These are phyloP conservation scores for Mucuna pruriens DNA, from an alignment of 306 rosid species.

Conservation along the genomic window DNA sequence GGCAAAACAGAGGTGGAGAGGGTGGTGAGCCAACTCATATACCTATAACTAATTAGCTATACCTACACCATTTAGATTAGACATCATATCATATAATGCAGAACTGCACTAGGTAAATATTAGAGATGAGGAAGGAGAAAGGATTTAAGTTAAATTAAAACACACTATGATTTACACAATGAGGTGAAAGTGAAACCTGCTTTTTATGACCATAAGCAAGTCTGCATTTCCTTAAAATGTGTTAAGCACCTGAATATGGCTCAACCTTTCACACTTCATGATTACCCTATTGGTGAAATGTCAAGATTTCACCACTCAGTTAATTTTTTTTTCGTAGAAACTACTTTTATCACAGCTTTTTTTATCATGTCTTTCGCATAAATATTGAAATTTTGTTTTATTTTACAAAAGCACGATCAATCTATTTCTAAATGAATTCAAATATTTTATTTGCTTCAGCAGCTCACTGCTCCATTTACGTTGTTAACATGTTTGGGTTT, in stretches of 20 bases:
- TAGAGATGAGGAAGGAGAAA: slow-evolving; percentile 1
- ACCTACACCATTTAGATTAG: not conserved
- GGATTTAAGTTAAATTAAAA: not conserved
- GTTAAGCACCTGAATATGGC: not conserved
- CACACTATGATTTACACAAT: not conserved
- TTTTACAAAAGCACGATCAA: not conserved
- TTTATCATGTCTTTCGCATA: not conserved
- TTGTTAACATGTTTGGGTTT: no score
- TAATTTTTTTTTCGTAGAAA: not conserved
- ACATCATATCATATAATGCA: not conserved
- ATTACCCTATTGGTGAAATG: slow-evolving; percentile 16
- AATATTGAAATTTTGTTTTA: not conserved
- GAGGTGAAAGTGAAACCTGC: no score
- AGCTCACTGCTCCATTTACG: no score
- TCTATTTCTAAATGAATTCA: no score
- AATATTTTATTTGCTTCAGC: no score
- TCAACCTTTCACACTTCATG: slow-evolving; percentile 17
- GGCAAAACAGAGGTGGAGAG: not conserved
- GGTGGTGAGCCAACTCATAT: not conserved
- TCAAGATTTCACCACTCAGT: slow-evolving; percentile 5
- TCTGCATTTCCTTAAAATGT: slow-evolving; percentile 42
- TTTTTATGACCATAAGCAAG: slow-evolving; percentile 28
- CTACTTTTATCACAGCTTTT: not conserved
- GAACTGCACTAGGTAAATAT: not conserved
- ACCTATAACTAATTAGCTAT: slow-evolving; percentile 1